A percentile compares a stretch with the other conserved stretches of the same genome.
phyloP scores from a whole-genome alignment of 148 eudicot genomes.

The Persicaria tinctoria region DNA sequence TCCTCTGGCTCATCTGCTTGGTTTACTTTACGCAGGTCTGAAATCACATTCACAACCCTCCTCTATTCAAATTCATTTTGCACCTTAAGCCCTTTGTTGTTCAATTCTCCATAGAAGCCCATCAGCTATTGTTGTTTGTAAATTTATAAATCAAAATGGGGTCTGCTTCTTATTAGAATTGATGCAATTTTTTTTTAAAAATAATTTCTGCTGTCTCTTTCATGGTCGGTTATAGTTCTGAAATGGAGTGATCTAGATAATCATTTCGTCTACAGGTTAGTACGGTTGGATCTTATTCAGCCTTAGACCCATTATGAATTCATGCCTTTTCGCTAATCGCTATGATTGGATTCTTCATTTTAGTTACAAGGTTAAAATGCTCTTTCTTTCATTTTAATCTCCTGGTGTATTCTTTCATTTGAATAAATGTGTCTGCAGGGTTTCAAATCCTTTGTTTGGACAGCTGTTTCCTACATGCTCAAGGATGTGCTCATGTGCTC shows the following conservation, averaged over 20 bases:
- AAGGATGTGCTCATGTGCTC: conserved; percentile 77
- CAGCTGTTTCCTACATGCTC: conserved; percentile 87
- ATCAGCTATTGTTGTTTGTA: not conserved
- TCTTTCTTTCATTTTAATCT: conserved; percentile 1
- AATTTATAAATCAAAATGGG: not conserved
- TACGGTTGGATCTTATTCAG: not conserved
- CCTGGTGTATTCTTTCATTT: not conserved
- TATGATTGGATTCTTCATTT: not conserved
- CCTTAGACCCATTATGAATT: not conserved
- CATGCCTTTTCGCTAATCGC: not conserved
- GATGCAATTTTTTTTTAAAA: not conserved
- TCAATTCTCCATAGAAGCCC: too few relatives aligned
- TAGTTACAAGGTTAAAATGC: not conserved
- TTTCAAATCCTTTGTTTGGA: conserved; percentile 95
- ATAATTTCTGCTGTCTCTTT: not conserved
- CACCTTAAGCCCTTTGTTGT: too few relatives aligned
- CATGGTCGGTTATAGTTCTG: not conserved
- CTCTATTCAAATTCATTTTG: conserved; percentile 7
- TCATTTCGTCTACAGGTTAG: conserved; percentile 1
- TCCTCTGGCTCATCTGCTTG: conserved; percentile 89
- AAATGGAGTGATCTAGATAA: not conserved
- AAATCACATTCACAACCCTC: conserved; percentile 4
- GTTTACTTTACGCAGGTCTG: conserved; percentile 91
- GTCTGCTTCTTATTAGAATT: not conserved
- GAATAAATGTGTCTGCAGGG: conserved; percentile 41